Evolutionary conservation across 768 basidiomycete species (phyloP).

Genomic region (Agrocybe praecox): DNA sequence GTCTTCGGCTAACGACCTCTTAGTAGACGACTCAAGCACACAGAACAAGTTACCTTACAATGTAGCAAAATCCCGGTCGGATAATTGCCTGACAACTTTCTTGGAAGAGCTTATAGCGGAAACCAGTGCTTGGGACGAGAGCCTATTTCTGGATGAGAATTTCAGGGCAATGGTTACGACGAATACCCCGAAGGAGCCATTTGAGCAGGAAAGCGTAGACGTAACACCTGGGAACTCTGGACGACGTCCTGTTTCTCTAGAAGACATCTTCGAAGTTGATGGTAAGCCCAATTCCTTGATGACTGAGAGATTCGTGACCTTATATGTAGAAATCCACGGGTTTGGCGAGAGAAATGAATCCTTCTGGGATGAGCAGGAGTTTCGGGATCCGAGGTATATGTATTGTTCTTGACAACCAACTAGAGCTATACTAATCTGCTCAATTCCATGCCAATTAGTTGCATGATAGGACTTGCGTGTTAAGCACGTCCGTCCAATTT

Average conservation of each 20-base stretch:
- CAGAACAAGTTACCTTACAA: too few species aligned
- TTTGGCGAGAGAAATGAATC: not conserved
- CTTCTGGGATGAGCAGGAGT: not conserved
- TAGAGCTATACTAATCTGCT: not conserved
- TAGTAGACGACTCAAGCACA: too few species aligned
- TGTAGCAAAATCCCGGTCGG: too few species aligned
- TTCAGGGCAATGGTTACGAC: constrained; percentile 43
- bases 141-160: constrained; percentile 46
- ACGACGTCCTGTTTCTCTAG: constrained; percentile 9
- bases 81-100: constrained; percentile 38
- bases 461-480: not conserved
- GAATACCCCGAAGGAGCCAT: constrained; percentile 25
- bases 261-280: constrained; percentile 22
- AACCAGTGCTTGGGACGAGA: constrained; percentile 52
- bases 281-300: constrained; percentile 1
- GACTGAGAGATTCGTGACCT: not conserved
- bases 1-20: not conserved
- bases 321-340: not conserved
- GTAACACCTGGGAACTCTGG: not conserved
- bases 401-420: not conserved
- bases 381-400: not conserved
- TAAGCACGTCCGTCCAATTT: not conserved
- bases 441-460: not conserved
- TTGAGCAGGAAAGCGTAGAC: not conserved
- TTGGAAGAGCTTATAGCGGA: constrained; percentile 53